Base-by-base conservation (phyloP, 2,329 filamentous ascomycete genomes). In the Colletotrichum musicola region DNA sequence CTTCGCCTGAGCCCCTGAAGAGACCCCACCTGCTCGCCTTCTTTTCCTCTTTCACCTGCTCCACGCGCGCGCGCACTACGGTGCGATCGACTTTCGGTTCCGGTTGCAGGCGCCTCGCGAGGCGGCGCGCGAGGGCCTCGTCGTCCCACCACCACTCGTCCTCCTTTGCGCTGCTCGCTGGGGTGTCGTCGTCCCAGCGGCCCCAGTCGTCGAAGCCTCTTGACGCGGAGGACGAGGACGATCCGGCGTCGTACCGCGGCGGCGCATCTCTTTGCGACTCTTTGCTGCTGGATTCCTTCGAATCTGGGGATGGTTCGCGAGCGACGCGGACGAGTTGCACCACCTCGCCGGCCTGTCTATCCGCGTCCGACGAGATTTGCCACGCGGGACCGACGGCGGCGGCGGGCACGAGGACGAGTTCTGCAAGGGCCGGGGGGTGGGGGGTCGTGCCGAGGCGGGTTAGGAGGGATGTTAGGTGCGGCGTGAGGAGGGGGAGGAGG, bases 201-300 rank as follows among this genome's bases (percentile, higher is more conserved):
- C 83, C 83, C 83, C 83, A 85, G 22, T 83, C 84, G 53, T 80
- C 81, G 53, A 85, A 85, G 3, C 79, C 78, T 30, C 61, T 53
- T 0, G 62, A 20, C 7, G 68, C 27, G 7, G 38, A 14, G 6
- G 47, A 49, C 3, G 25, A 16, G 13, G 14, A n/a, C 9, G 14
- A 2, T 4, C 5, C 40, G 40, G 40, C 16, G 38, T 40, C 38
- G 40, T 42, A 42, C 13, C 40, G 14, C 54, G 30, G n/a, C n/a
- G 30, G 2, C 12, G 53, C 16, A 4, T 10, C 6, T 12, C 35
- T 40, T 40, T 9, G 35, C 13, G 40, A 42, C 5, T 13, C 13
- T 13, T 14, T 42, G 40, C 27, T 7, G 6, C 27, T 7, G 14
- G 2, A 46, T 18, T 22, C n/a, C 18, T 62, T 63, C 20, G 49